Base-by-base conservation (phyloP, 495 filamentous ascomycete genomes). In the Aspergillus conjunctus region DNA sequence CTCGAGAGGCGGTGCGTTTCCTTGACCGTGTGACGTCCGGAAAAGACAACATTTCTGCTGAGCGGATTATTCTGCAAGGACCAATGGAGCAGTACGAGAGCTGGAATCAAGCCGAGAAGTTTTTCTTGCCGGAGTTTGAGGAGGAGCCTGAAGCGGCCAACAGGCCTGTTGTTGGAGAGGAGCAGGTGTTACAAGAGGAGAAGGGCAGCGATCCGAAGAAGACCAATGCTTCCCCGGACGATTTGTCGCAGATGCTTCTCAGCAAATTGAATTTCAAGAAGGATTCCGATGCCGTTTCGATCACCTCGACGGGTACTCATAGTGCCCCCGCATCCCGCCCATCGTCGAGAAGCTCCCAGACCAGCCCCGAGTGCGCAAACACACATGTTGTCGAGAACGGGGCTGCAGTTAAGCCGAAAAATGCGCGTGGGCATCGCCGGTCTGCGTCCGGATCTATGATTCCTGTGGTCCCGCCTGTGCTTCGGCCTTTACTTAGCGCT, bases 71-170 rank as follows among this genome's bases (percentile, higher is more conserved):
- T 21, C 72, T 87, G 1, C 83, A 87, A 64, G 82, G 81, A 15
- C 84, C 81, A 32, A 81, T 79, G 66, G 84, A 88, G 67, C 78
- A 78, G 59, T 89, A 79, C 61, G 72, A 77, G 18, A 79, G 68
- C 45, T 89, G 86, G 86, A 73, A 74, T 18, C 83, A 88, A 53
- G 86, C 86, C 9, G 86, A 87, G 72, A 77, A 82, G 63, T 87
- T 81, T 66, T 78, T 87, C 55, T 71, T 83, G 32, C 75, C 77
- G n/a, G 79, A 82, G 56, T 78, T 79, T 45, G 80, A 82, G 46
- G 77, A 78, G 56, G 74, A 80, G n/a, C 67, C 66, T 26, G 76
- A 76, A 60, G 64, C 56, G 26, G 48, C 58, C 22, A 50, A 71
- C 50, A 66, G 66, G 11, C 60, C 53, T 37, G 59, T 57, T 54